These are phyloP conservation scores for Fistulifera pelliculosa DNA, from an alignment of 108 stramenopile genomes.

Conservation along the genomic window DNA sequence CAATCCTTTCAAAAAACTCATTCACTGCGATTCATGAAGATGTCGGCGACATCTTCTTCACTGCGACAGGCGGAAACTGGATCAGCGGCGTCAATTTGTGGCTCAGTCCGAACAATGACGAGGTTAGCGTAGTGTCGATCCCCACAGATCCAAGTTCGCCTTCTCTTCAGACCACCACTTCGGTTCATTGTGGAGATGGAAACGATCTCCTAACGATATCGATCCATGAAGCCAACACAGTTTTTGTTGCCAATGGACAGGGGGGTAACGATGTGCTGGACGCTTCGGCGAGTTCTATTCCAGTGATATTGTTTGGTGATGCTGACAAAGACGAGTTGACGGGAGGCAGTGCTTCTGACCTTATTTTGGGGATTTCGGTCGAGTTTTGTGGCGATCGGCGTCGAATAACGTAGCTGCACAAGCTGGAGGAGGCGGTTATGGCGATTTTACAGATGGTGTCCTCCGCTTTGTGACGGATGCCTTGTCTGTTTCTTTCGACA, in stretches of 20 bases:
- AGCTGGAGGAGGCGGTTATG: constrained; percentile 30
- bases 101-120: constrained; percentile 21
- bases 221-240: constrained; percentile 10
- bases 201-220: constrained; percentile 16
- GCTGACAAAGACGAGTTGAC: constrained; percentile 22
- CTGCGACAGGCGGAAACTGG: constrained; percentile 21
- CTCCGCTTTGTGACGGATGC: constrained; percentile 8
- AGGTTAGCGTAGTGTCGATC: constrained; percentile 18
- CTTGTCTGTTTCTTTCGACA: neutral
- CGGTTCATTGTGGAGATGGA: constrained; percentile 23
- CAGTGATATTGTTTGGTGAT: constrained; percentile 31
- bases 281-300: constrained; percentile 19
- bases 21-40: constrained; percentile 14
- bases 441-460: constrained; percentile 28
- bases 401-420: constrained; percentile 8
- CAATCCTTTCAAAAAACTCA: constrained; percentile 11
- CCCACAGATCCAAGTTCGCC: constrained; percentile 1
- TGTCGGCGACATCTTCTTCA: constrained; percentile 24
- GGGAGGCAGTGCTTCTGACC: constrained; percentile 15
- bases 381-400: constrained; percentile 17
- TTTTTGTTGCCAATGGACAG: constrained; percentile 32
- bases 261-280: constrained; percentile 18
- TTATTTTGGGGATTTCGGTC: constrained; percentile 31
- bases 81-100: constrained; percentile 21
- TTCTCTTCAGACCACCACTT: constrained; percentile 22